Conservation (phyloP, 2,329 filamentous ascomycete species). For the Neurospora sp. region DNA sequence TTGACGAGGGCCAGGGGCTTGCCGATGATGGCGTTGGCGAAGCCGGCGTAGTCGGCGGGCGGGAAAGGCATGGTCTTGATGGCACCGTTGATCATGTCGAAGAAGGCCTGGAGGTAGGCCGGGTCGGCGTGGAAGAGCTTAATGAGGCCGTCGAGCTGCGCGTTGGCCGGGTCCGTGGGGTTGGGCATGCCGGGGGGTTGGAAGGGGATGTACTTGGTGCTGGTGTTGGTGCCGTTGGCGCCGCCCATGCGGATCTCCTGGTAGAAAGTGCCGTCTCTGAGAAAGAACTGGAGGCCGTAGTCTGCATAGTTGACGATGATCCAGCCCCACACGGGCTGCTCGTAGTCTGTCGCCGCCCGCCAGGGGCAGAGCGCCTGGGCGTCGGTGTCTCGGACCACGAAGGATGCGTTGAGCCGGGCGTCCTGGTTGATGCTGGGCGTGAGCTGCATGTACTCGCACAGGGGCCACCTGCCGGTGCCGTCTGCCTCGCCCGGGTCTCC, state of each 20-base stretch:
- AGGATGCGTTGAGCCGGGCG: conserved; percentile 25
- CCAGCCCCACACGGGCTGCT: conserved; percentile 33
- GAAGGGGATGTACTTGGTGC: conserved; percentile 28
- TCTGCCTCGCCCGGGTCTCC: no score
- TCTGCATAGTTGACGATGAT: conserved; percentile 24
- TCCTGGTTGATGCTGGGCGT: conserved; percentile 29
- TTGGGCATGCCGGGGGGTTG: conserved; percentile 3
- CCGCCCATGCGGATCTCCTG: background rate
- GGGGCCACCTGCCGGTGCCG: background rate
- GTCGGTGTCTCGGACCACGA: conserved; percentile 15
- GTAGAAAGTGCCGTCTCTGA: conserved; percentile 1
- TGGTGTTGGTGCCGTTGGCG: background rate
- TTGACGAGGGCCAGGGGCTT: conserved; percentile 6
- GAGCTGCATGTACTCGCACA: conserved; percentile 28
- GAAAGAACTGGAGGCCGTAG: conserved; percentile 1
- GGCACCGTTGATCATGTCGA: conserved; percentile 2
- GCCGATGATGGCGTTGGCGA: conserved; percentile 2
- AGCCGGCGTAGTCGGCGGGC: conserved; percentile 3
- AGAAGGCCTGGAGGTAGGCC: background rate
- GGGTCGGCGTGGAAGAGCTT: background rate
- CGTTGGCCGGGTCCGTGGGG: background rate
- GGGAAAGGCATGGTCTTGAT: background rate
- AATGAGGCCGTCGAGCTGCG: background rate
- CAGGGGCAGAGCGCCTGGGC: conserved; percentile 1
- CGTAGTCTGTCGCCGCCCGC: conserved; percentile 22